Evolutionary conservation across 2,329 filamentous ascomycete species (phyloP), one percentile per base, ranked within the genome.

Genomic region (Exophiala lecanii-corni): DNA sequence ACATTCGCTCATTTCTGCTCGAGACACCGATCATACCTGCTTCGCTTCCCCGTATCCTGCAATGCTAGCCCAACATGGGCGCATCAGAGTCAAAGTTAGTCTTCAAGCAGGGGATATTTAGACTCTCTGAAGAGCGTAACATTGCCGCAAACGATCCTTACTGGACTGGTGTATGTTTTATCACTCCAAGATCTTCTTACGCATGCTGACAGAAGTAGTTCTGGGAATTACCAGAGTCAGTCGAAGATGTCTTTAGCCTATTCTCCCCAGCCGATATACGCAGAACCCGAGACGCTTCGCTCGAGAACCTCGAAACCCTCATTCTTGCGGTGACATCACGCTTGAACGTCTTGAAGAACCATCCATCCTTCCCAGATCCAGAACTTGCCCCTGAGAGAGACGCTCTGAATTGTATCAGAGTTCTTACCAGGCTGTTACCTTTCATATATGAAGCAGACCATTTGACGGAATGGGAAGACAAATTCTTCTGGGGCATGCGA

Each of bases 61-160:
- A 62, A 59, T 43, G 23, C 23, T 26, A 26, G 23, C 12, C 23
- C 23, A 26, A 7, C 23, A 98, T 98, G 92, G 92, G 92, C 68
- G 91, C 91, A 63, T 96, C 91, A 69, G 91, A 97, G 72, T 97
- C 91, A 60, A 97, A 97, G 77, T 82, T 97, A 62, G 88, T 91
- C 62, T 97, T 98, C 78, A 97, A 96, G 71, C 87, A 94, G 70
- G 91, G 89, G 69, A 94, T 97, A 71, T 96, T 97, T 73, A 82
- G 86, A 62, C 80, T 98, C 47, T 92, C 89, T n/a, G 89, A 95
- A 65, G 85, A 94, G 64, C 81, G 82, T 55, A 76, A 86, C 63
- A 96, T 97, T 61, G 76, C 88, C 47, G 81, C 88, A 43, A 84
- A 92, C 67, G 88, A 96, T 70, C 75, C 81, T 13, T 96, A 95